Conservation (phyloP, 495 filamentous ascomycete species). For the Podospora sp. region DNA sequence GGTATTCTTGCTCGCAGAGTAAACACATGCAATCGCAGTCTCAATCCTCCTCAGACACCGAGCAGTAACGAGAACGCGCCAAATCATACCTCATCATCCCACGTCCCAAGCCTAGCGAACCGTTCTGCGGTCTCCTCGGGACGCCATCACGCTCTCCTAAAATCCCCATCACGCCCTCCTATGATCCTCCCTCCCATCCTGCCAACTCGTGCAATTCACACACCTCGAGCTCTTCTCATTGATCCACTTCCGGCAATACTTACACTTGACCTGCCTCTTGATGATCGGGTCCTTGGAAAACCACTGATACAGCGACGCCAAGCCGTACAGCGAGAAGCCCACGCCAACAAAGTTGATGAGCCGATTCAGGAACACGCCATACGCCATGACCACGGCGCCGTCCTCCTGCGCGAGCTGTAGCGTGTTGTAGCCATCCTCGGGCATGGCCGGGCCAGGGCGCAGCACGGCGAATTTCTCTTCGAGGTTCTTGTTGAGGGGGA, state of each 20-base stretch:
- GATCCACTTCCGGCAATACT: slow-evolving; percentile 70
- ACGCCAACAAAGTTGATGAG: slow-evolving; percentile 67
- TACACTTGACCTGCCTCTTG: slow-evolving; percentile 69
- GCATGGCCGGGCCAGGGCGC: slow-evolving; percentile 53
- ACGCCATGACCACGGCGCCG: slow-evolving; percentile 71
- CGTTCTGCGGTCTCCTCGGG: no score
- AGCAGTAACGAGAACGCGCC: no score
- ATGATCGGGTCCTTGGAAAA: slow-evolving; percentile 67
- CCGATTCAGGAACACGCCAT: slow-evolving; percentile 71
- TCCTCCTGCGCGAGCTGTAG: slow-evolving; percentile 66
- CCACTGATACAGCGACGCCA: slow-evolving; percentile 67
- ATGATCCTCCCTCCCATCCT: slow-evolving; percentile 70
- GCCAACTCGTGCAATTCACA: slow-evolving; percentile 75
- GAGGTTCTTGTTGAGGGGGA: slow-evolving; percentile 71
- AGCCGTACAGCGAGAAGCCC: slow-evolving; percentile 64
- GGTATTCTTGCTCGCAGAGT: no score
- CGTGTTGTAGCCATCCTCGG: slow-evolving; percentile 64
- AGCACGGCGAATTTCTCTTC: slow-evolving; percentile 75
- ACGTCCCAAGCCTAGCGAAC: background rate
- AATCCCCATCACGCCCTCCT: background rate
- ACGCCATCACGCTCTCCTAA: no score
- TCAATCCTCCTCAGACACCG: no score
- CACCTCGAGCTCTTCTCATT: slow-evolving; percentile 58
- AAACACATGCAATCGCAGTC: no score
- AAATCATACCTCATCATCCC: no score